Evolutionary conservation across 1,284 basidiomycete genomes (phyloP).

Genomic region (Cutaneotrichosporon daszewskae): DNA sequence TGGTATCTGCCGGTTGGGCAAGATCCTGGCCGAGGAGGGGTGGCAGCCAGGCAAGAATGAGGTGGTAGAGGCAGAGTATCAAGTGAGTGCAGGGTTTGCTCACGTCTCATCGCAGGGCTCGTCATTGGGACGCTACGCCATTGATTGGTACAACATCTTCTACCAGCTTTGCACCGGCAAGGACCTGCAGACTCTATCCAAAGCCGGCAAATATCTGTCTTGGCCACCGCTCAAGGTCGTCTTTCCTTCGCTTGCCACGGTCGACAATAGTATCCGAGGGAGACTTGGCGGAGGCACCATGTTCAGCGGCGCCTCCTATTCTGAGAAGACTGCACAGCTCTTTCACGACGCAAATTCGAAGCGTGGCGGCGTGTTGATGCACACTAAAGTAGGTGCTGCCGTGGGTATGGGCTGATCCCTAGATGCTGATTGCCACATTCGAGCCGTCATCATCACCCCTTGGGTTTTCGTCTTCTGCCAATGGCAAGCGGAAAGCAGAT

Average conservation of each 20-base stretch:
- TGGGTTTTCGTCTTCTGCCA: slow-evolving; percentile 5
- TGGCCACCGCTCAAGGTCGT: slow-evolving; percentile 43
- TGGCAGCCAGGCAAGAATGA: slow-evolving; percentile 36
- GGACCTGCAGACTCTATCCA: slow-evolving; percentile 14
- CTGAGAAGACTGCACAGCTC: slow-evolving; percentile 21
- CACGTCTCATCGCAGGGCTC: too few relatives aligned
- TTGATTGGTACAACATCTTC: slow-evolving; percentile 42
- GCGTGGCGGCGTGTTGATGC: slow-evolving; percentile 45
- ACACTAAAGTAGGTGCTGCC: slow-evolving; percentile 38
- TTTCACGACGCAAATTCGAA: slow-evolving; percentile 46
- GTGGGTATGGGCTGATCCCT: slow-evolving; percentile 4
- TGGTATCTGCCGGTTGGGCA: slow-evolving; percentile 36
- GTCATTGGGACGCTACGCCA: slow-evolving; percentile 35
- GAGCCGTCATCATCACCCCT: slow-evolving; percentile 26
- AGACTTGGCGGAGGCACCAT: slow-evolving; percentile 44
- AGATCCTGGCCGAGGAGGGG: slow-evolving; percentile 30
- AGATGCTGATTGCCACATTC: slow-evolving; percentile 41
- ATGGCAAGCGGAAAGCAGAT: slow-evolving; percentile 30
- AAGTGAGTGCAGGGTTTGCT: slow-evolving; percentile 32
- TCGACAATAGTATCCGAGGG: slow-evolving; percentile 30
- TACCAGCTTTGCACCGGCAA: slow-evolving; percentile 32
- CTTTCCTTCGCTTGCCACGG: slow-evolving; percentile 40
- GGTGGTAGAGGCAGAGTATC: slow-evolving; percentile 37
- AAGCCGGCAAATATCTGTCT: slow-evolving; percentile 19
- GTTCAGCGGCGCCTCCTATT: slow-evolving; percentile 37